These are phyloP conservation scores for Phytophthora sojae DNA, from an alignment of 352 stramenopile species.

Conservation along the genomic window DNA sequence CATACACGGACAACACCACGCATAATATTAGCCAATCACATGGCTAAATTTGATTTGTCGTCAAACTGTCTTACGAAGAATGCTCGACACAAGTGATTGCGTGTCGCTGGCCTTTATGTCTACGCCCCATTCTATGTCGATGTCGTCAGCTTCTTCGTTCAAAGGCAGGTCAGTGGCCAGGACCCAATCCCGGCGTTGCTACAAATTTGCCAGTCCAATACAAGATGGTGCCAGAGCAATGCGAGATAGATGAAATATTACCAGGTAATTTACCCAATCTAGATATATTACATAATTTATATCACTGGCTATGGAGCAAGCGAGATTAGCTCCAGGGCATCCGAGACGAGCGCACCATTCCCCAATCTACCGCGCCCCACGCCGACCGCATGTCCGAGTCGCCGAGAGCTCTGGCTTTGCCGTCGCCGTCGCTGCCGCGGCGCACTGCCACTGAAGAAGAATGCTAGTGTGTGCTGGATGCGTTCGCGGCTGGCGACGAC, in stretches of 20 bases:
- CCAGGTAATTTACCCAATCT: neutral
- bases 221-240: neutral
- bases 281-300: neutral
- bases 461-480: constrained; percentile 1
- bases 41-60: no score
- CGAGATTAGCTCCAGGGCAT: neutral
- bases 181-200: no score
- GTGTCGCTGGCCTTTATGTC: no score
- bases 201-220: constrained; percentile 1
- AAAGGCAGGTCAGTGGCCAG: no score
- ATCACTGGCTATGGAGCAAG: constrained; percentile 1
- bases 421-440: neutral
- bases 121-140: no score
- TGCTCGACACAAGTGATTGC: no score
- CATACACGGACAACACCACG: no score
- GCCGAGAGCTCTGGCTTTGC: neutral
- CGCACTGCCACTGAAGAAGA: constrained; percentile 3
- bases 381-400: neutral
- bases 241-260: neutral
- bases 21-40: no score
- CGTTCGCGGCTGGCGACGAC: constrained; percentile 3
- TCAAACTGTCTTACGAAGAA: no score
- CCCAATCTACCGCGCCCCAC: neutral
- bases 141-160: no score
- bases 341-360: no score